These are phyloP conservation scores for Spizellomyces sp. DNA, from an alignment of 192 early-diverging fungal genomes.

Conservation along the genomic window DNA sequence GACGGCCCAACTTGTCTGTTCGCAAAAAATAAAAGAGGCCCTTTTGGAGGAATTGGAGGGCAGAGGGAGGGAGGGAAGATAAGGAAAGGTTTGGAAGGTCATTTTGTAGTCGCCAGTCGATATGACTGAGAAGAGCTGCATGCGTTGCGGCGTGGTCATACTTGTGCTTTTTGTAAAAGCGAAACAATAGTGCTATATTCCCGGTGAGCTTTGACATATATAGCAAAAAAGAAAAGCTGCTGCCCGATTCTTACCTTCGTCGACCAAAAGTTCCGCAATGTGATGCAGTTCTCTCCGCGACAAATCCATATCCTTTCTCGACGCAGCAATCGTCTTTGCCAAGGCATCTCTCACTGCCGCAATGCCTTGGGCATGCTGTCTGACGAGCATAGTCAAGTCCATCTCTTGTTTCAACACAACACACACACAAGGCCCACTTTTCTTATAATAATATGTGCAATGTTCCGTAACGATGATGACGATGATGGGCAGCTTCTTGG, in stretches of 20 bases:
- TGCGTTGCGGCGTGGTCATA: slow-evolving; percentile 14
- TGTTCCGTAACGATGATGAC: too few species aligned
- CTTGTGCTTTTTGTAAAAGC: slow-evolving; percentile 41
- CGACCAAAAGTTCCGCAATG: slow-evolving; percentile 29
- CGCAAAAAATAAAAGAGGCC: slow-evolving; percentile 44
- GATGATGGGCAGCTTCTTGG: too few species aligned
- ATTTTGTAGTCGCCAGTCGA: slow-evolving; percentile 47
- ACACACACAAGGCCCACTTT: too few species aligned
- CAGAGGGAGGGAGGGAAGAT: slow-evolving; percentile 7
- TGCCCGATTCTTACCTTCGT: slow-evolving; percentile 26
- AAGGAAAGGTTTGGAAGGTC: slow-evolving; percentile 21
- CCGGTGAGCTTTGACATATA: not conserved
- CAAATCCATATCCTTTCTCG: slow-evolving; percentile 34
- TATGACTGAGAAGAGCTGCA: slow-evolving; percentile 25
- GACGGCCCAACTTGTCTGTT: slow-evolving; percentile 39
- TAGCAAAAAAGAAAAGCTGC: too few species aligned
- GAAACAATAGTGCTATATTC: slow-evolving; percentile 34
- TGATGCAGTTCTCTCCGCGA: slow-evolving; percentile 26
- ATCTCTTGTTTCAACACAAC: slow-evolving; percentile 1
- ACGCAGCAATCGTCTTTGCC: slow-evolving; percentile 18
- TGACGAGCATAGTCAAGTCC: slow-evolving; percentile 11
- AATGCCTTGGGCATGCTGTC: slow-evolving; percentile 11
- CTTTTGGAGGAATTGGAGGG: slow-evolving; percentile 16
- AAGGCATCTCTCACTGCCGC: slow-evolving; percentile 7
- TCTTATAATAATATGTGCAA: too few species aligned